These are phyloP conservation scores for Fusarium mundagurra DNA, from an alignment of 2,329 filamentous ascomycete species.

Conservation along the genomic window DNA sequence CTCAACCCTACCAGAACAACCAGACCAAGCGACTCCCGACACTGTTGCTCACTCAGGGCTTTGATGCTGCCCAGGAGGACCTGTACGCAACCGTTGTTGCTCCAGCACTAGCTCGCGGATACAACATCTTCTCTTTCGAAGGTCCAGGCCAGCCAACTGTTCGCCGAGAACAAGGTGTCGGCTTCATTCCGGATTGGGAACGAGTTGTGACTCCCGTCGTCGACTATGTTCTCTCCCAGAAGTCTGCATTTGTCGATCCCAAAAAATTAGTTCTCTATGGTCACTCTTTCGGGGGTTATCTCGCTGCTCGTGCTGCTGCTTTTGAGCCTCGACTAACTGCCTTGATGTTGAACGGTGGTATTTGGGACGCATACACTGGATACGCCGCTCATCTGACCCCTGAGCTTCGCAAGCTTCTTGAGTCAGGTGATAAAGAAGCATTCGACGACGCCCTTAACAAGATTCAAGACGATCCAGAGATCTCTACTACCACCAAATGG, in stretches of 20 bases:
- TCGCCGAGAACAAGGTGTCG: constrained; percentile 11
- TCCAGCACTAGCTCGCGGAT: constrained; percentile 15
- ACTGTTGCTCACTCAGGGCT: constrained; percentile 14
- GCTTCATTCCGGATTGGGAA: constrained; percentile 33
- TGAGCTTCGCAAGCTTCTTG: neutral
- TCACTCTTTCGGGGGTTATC: constrained; percentile 24
- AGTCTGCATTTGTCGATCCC: neutral
- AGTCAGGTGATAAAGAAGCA: constrained; percentile 13
- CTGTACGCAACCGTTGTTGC: constrained; percentile 3
- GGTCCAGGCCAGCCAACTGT: constrained; percentile 25
- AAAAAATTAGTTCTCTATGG: neutral
- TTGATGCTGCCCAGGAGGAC: constrained; percentile 29
- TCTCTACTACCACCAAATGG: constrained; percentile 40
- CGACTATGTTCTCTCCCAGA: constrained; percentile 1
- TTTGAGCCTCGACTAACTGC: constrained; percentile 20
- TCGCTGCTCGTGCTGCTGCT: constrained; percentile 22
- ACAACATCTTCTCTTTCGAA: constrained; percentile 17
- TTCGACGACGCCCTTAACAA: constrained; percentile 26
- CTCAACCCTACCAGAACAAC: constrained; percentile 3
- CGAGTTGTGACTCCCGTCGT: constrained; percentile 1
- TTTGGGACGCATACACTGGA: constrained; percentile 23
- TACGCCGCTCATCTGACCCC: constrained; percentile 4
- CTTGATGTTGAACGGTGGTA: constrained; percentile 11
- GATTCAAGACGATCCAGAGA: constrained; percentile 3
- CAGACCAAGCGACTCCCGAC: neutral